These are phyloP conservation scores for Xylaria sp. DNA, from an alignment of 2,329 filamentous ascomycete genomes.

Conservation along the genomic window DNA sequence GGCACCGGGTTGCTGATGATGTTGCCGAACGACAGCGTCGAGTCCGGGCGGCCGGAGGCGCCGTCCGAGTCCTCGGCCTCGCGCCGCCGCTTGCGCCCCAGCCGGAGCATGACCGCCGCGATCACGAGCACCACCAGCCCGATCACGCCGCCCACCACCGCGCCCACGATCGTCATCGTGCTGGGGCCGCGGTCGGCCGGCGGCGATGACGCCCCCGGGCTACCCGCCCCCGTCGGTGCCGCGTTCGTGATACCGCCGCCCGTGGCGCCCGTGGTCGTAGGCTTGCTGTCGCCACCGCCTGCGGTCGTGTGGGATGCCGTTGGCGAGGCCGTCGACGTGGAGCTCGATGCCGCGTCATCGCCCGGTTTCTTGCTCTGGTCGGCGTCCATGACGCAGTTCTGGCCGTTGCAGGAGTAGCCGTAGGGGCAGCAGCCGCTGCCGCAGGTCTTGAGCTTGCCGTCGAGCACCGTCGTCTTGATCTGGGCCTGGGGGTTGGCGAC, in stretches of 20 bases:
- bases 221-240: conserved; percentile 24
- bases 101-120: conserved; percentile 21
- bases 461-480: conserved; percentile 68
- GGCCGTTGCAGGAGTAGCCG: conserved; percentile 65
- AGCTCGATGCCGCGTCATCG: conserved; percentile 2
- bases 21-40: conserved; percentile 33
- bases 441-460: conserved; percentile 59
- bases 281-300: conserved; percentile 12
- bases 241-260: conserved; percentile 13
- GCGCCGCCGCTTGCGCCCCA: conserved; percentile 23
- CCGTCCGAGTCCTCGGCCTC: background rate
- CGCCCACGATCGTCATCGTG: conserved; percentile 37
- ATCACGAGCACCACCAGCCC: conserved; percentile 21
- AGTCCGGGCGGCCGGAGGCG: conserved; percentile 22
- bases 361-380: conserved; percentile 52
- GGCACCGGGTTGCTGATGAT: conserved; percentile 36
- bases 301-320: conserved; percentile 4
- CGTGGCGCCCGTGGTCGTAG: conserved; percentile 14
- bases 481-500: conserved; percentile 57
- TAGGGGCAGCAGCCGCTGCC: conserved; percentile 70
- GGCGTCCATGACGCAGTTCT: conserved; percentile 53
- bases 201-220: conserved; percentile 6
- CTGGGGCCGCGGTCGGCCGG: conserved; percentile 24
- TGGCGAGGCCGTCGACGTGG: conserved; percentile 10
- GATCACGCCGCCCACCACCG: conserved; percentile 32